These are phyloP conservation scores for Debaryomycetaceae sp. DNA, from an alignment of 1,139 yeast genomes.

Conservation along the genomic window DNA sequence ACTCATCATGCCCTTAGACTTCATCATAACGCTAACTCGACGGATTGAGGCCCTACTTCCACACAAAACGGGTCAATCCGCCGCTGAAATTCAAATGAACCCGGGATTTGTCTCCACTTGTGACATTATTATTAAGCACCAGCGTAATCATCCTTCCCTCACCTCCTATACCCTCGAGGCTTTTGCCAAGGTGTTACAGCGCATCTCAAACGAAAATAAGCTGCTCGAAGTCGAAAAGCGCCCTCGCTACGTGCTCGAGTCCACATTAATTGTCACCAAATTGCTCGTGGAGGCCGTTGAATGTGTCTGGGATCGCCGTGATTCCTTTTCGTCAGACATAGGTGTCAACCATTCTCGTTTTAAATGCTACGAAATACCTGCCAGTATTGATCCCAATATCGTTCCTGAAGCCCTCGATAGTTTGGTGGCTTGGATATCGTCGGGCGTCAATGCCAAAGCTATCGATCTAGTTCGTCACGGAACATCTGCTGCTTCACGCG, in stretches of 20 bases:
- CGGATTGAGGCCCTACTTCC: constrained; percentile 28
- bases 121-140: constrained; percentile 16
- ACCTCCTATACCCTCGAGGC: constrained; percentile 14
- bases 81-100: constrained; percentile 35
- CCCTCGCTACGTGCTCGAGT: constrained; percentile 22
- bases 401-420: constrained; percentile 5
- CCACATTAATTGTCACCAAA: constrained; percentile 24
- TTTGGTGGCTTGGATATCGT: constrained; percentile 6
- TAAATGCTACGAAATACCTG: constrained; percentile 7
- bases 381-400: constrained; percentile 3
- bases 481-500: not conserved
- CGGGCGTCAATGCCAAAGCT: constrained; percentile 6
- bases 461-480: constrained; percentile 6
- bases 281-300: constrained; percentile 20
- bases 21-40: constrained; percentile 9
- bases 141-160: constrained; percentile 8
- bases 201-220: constrained; percentile 19
- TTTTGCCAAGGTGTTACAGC: constrained; percentile 14
- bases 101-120: constrained; percentile 28
- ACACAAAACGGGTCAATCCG: constrained; percentile 25
- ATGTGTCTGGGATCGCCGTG: constrained; percentile 17
- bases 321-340: constrained; percentile 4
- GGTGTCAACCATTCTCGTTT: constrained; percentile 8
- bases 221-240: constrained; percentile 17
- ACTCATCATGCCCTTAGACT: constrained; percentile 1